A percentile compares a stretch with the other conserved stretches of the same genome.
phyloP scores from a whole-genome alignment of 2,329 filamentous ascomycete species.

The Ophiostoma perfectum region DNA sequence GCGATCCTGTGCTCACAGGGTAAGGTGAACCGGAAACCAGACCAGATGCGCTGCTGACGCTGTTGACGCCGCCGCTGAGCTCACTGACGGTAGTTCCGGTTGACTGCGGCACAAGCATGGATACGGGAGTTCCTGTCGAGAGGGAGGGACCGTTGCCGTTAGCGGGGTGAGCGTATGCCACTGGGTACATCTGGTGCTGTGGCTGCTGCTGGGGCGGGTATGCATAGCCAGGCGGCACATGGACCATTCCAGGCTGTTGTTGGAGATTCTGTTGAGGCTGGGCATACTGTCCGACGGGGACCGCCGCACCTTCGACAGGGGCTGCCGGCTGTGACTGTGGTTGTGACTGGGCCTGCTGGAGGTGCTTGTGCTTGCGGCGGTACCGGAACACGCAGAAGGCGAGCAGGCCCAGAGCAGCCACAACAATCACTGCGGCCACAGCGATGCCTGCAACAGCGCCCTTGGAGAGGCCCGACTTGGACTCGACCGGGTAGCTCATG shows the following conservation, averaged over 20 bases:
- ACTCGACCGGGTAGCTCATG: slow-evolving; percentile 29
- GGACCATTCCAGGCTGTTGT: neutral
- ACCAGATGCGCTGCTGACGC: neutral
- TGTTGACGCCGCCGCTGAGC: neutral
- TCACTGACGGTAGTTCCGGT: neutral
- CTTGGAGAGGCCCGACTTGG: slow-evolving; percentile 33
- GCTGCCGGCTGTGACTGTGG: neutral
- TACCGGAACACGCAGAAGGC: neutral
- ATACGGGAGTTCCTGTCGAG: neutral
- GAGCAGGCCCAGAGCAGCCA: neutral
- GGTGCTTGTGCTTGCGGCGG: neutral
- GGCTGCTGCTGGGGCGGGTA: neutral
- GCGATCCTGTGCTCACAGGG: neutral
- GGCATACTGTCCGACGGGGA: neutral
- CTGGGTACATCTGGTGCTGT: neutral
- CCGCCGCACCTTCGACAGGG: neutral
- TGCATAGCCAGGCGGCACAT: neutral
- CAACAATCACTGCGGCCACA: neutral
- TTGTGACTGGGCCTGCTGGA: neutral
- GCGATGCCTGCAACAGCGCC: slow-evolving; percentile 36
- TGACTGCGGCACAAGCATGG: neutral
- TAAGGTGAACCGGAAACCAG: neutral
- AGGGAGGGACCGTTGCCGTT: neutral
- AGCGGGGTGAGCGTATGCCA: neutral
- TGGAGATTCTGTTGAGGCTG: neutral